phyloP scores from a whole-genome alignment of 176 grass and related monocot species.

The Tillandsia fasciculata region DNA sequence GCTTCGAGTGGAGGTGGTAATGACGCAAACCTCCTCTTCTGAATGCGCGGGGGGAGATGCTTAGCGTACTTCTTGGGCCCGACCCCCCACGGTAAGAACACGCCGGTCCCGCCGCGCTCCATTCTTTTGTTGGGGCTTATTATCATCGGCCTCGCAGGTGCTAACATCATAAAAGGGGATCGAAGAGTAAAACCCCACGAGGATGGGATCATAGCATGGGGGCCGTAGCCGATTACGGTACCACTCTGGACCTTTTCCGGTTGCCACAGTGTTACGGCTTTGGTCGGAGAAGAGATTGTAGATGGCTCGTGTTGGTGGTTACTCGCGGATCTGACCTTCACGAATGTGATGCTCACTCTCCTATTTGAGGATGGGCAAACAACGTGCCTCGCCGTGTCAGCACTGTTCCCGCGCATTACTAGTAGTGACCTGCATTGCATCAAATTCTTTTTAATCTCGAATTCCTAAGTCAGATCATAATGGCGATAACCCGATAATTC shows the following conservation, averaged over 20 bases:
- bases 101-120: conserved; percentile 66
- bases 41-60: conserved; percentile 92
- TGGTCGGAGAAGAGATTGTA: conserved; percentile 47
- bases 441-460: neutral
- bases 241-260: conserved; percentile 28
- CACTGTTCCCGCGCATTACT: conserved; percentile 97
- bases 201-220: conserved; percentile 54
- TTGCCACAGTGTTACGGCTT: conserved; percentile 69
- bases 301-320: conserved; percentile 38
- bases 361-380: conserved; percentile 72
- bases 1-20: conserved; percentile 63
- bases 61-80: conserved; percentile 87
- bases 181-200: conserved; percentile 68
- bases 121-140: conserved; percentile 53
- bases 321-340: conserved; percentile 46
- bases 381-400: conserved; percentile 88
- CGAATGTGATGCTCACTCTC: conserved; percentile 83
- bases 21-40: conserved; percentile 81
- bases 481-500: too few relatives aligned
- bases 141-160: conserved; percentile 49
- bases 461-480: neutral
- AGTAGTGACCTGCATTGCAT: conserved; percentile 54
- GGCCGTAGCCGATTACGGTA: conserved; percentile 36
- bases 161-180: conserved; percentile 54
- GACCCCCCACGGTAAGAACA: conserved; percentile 91